Percentiles rank a stretch among this genome's conserved stretches.
These are phyloP conservation scores for Apophysomyces elegans DNA, from an alignment of 371 early-diverging fungal genomes.

Conservation along the genomic window DNA sequence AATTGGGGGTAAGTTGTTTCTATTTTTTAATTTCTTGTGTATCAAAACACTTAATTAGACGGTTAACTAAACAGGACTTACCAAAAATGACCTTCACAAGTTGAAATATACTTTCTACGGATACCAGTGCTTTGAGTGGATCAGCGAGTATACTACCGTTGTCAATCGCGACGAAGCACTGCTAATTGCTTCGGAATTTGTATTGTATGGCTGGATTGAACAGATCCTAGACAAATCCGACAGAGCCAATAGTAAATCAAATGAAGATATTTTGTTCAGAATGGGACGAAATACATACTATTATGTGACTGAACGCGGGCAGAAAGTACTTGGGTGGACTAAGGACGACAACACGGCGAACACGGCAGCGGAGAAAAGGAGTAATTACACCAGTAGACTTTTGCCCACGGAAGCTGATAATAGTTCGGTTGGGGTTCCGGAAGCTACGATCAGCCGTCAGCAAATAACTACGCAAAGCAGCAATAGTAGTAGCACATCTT, in stretches of 20 bases:
- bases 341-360: background rate
- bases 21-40: background rate
- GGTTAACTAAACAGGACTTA: conserved; percentile 24
- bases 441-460: conserved; percentile 3
- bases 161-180: conserved; percentile 64
- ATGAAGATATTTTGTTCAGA: conserved; percentile 39
- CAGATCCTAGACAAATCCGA: conserved; percentile 52
- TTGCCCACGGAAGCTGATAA: conserved; percentile 16
- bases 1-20: conserved; percentile 41
- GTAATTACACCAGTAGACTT: conserved; percentile 14
- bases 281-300: conserved; percentile 55
- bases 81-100: conserved; percentile 19
- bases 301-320: conserved; percentile 59
- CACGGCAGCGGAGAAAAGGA: background rate
- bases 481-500: conserved; percentile 4
- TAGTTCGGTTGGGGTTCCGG: background rate
- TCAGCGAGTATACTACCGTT: conserved; percentile 63
- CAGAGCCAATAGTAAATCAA: conserved; percentile 23
- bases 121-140: conserved; percentile 60
- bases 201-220: conserved; percentile 60
- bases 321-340: conserved; percentile 58
- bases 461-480: conserved; percentile 6
- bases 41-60: conserved; percentile 15
- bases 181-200: conserved; percentile 57
- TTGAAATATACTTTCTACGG: conserved; percentile 42